A percentile compares a stretch with the other conserved stretches of the same genome.
Evolutionary conservation across 768 basidiomycete genomes (phyloP).

Genomic region (Collybia nuda): DNA sequence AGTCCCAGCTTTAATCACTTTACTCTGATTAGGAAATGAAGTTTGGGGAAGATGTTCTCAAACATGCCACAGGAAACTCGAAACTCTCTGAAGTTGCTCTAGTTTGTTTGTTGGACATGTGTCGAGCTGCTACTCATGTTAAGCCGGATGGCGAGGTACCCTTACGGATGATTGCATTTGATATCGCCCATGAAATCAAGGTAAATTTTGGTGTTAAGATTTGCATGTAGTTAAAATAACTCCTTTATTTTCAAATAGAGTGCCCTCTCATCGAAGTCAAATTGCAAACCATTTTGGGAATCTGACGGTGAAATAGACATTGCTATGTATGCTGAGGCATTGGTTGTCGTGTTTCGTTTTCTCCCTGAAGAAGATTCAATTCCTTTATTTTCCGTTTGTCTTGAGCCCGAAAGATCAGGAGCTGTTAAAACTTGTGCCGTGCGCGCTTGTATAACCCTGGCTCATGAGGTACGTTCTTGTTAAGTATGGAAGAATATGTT

Average conservation of each 20-base stretch:
- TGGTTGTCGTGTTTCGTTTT: conserved; percentile 74
- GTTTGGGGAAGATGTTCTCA: conserved; percentile 63
- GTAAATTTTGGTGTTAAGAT: conserved; percentile 30
- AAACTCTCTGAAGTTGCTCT: conserved; percentile 68
- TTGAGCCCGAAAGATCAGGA: conserved; percentile 78
- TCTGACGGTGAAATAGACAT: conserved; percentile 69
- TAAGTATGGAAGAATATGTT: neutral
- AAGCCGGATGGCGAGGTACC: conserved; percentile 55
- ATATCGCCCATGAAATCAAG: conserved; percentile 81
- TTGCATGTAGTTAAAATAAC: neutral
- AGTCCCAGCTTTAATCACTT: neutral
- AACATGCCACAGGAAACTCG: conserved; percentile 50
- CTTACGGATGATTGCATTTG: conserved; percentile 62
- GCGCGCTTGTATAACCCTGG: conserved; percentile 68
- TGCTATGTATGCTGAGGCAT: conserved; percentile 70
- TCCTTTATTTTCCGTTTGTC: conserved; percentile 58
- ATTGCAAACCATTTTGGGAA: conserved; percentile 72
- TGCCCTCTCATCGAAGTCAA: conserved; percentile 29
- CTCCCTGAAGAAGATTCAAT: conserved; percentile 61
- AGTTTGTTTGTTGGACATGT: conserved; percentile 75
- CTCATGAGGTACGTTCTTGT: conserved; percentile 53
- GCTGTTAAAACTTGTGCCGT: conserved; percentile 79
- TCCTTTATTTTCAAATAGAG: conserved; percentile 15
- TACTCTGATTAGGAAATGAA: conserved; percentile 42
- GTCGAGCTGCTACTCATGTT: conserved; percentile 64